phyloP scores from a whole-genome alignment of 768 basidiomycete species.

The Tephrocybe sp. region DNA sequence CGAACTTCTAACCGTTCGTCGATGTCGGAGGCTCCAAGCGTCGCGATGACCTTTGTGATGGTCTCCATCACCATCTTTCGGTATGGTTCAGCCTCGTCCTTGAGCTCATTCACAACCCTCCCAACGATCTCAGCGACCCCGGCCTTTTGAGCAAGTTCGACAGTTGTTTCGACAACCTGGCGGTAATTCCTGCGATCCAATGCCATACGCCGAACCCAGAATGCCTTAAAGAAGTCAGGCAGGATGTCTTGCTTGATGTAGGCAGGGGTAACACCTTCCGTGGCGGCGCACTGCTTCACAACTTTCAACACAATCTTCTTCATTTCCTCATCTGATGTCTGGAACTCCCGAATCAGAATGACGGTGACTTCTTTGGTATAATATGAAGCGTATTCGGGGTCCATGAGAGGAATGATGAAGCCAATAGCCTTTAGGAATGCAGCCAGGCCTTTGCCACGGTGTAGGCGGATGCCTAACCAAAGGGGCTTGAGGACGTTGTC shows the following conservation, averaged over 20 bases:
- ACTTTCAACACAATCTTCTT: slow-evolving; percentile 99
- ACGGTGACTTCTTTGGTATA: slow-evolving; percentile 98
- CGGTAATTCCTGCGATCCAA: slow-evolving; percentile 94
- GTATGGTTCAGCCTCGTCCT: slow-evolving; percentile 88
- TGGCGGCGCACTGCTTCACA: slow-evolving; percentile 97
- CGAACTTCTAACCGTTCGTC: slow-evolving; percentile 94
- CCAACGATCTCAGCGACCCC: slow-evolving; percentile 97
- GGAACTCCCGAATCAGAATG: slow-evolving; percentile 97
- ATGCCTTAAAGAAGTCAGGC: slow-evolving; percentile 98
- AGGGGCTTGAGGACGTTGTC: slow-evolving; percentile 95
- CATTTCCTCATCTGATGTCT: slow-evolving; percentile 99
- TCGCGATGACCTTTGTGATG: slow-evolving; percentile 92
- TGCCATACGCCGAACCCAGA: slow-evolving; percentile 99
- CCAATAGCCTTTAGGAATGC: slow-evolving; percentile 98
- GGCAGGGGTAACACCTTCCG: slow-evolving; percentile 93
- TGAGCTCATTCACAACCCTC: slow-evolving; percentile 82
- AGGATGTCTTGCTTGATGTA: slow-evolving; percentile 98
- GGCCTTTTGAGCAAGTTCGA: slow-evolving; percentile 95
- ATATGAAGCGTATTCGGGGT: slow-evolving; percentile 98
- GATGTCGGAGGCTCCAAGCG: slow-evolving; percentile 94
- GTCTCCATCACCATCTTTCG: slow-evolving; percentile 99
- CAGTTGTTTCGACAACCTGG: slow-evolving; percentile 98
- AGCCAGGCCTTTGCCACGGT: slow-evolving; percentile 92
- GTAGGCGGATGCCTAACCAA: slow-evolving; percentile 91
- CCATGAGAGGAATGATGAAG: slow-evolving; percentile 99